Conservation (phyloP, 225 moss, liverwort and hornwort species). For the Marchantia polymorpha region DNA sequence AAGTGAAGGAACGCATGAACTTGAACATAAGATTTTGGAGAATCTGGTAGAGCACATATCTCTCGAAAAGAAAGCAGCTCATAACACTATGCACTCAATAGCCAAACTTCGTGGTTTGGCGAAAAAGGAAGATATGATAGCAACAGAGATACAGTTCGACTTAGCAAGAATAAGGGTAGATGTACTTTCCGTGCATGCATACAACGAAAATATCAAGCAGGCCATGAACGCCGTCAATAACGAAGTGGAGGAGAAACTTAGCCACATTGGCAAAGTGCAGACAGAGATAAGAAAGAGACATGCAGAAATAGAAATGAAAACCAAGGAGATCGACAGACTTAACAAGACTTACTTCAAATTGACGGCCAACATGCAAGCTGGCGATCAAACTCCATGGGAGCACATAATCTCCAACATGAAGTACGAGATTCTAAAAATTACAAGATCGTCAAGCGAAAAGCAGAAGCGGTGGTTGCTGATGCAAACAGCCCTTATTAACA, state of each 20-base stretch:
- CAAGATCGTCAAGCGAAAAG: slow-evolving; percentile 63
- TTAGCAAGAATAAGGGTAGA: slow-evolving; percentile 69
- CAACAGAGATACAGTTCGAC: slow-evolving; percentile 63
- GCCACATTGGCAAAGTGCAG: slow-evolving; percentile 63
- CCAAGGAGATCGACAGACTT: slow-evolving; percentile 61
- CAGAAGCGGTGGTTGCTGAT: slow-evolving; percentile 75
- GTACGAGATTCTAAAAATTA: slow-evolving; percentile 49
- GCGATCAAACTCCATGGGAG: slow-evolving; percentile 66
- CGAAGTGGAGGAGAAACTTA: slow-evolving; percentile 62
- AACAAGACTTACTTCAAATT: slow-evolving; percentile 63
- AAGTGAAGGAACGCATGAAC: slow-evolving; percentile 58
- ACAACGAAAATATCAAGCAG: slow-evolving; percentile 54
- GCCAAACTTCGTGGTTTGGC: slow-evolving; percentile 46
- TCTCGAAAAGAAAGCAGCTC: slow-evolving; percentile 57
- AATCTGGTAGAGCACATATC: slow-evolving; percentile 57
- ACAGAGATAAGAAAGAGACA: slow-evolving; percentile 59
- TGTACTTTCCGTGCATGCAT: slow-evolving; percentile 61
- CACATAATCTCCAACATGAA: slow-evolving; percentile 67
- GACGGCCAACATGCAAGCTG: slow-evolving; percentile 37
- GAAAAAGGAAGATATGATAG: slow-evolving; percentile 67
- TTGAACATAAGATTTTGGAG: slow-evolving; percentile 66
- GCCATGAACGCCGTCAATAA: slow-evolving; percentile 54
- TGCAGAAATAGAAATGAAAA: slow-evolving; percentile 69
- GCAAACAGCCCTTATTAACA: slow-evolving; percentile 58
- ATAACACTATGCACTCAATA: slow-evolving; percentile 52